Evolutionary conservation across 1,284 basidiomycete genomes (phyloP).

Genomic region (Naganishia albida): DNA sequence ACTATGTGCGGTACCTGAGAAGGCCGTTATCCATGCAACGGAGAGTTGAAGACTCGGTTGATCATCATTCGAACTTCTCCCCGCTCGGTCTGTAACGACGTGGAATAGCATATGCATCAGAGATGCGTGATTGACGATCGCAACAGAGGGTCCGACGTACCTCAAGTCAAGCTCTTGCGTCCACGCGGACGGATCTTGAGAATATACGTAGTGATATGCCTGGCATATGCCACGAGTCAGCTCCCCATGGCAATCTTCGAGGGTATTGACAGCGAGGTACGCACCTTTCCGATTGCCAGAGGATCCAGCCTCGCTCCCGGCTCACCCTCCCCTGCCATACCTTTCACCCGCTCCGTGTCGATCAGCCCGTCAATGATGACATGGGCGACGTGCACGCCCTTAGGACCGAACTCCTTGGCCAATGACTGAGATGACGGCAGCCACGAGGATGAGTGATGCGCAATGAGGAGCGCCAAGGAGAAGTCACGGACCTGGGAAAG

Average conservation of each 20-base stretch:
- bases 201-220: constrained; percentile 46
- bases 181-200: constrained; percentile 49
- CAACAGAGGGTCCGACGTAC: constrained; percentile 29
- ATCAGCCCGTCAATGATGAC: constrained; percentile 54
- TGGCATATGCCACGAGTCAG: constrained; percentile 17
- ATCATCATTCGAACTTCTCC: too few relatives aligned
- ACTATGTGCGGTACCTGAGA: too few relatives aligned
- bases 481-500: constrained; percentile 34
- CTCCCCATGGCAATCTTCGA: constrained; percentile 33
- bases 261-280: too few relatives aligned
- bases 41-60: too few relatives aligned
- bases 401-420: constrained; percentile 53
- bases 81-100: too few relatives aligned
- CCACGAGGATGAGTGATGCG: background rate
- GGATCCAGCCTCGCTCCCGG: constrained; percentile 36
- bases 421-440: constrained; percentile 41
- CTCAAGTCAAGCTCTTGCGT: constrained; percentile 51
- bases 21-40: too few relatives aligned
- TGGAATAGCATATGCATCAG: background rate
- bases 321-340: constrained; percentile 39
- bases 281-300: constrained; percentile 34
- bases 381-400: constrained; percentile 55
- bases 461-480: background rate
- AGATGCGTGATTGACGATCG: background rate
- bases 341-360: constrained; percentile 40